Conservation (phyloP, 192 early-diverging fungal species). For the Fimicolochytrium jonesii region DNA sequence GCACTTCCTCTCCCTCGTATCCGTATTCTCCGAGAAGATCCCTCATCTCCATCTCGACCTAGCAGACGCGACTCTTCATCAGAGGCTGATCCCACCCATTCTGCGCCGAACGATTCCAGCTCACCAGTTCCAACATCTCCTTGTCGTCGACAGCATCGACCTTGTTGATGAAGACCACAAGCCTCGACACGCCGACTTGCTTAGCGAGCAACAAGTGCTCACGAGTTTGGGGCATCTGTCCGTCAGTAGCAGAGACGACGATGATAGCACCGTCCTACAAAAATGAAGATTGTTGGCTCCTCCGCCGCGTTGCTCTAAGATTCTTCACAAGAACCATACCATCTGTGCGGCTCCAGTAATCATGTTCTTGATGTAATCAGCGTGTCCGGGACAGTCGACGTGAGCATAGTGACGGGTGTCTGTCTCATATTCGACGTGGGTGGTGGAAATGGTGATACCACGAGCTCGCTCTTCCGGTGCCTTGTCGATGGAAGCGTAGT, state of each 20-base stretch:
- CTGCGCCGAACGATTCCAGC: too few relatives aligned
- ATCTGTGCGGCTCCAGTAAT: constrained; percentile 97
- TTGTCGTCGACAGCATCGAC: constrained; percentile 93
- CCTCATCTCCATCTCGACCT: constrained; percentile 97
- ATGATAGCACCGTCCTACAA: constrained; percentile 94
- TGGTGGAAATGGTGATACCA: constrained; percentile 96
- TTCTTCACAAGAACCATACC: constrained; percentile 39
- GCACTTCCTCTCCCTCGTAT: constrained; percentile 87
- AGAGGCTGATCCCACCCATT: too few relatives aligned
- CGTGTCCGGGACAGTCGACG: constrained; percentile 97
- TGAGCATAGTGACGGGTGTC: constrained; percentile 87
- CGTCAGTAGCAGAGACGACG: constrained; percentile 96
- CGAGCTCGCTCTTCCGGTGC: constrained; percentile 96
- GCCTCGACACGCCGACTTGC: constrained; percentile 87
- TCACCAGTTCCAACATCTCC: constrained; percentile 93
- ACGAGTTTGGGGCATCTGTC: constrained; percentile 98
- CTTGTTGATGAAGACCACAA: constrained; percentile 99
- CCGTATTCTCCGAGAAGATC: constrained; percentile 88
- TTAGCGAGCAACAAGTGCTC: constrained; percentile 95
- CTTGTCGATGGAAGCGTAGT: constrained; percentile 97
- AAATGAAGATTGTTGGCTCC: too few relatives aligned
- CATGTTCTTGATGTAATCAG: constrained; percentile 99
- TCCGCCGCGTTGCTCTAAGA: too few relatives aligned
- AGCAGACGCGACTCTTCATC: too few relatives aligned
- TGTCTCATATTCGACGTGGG: constrained; percentile 98